Evolutionary conservation across 768 basidiomycete genomes (phyloP), one percentile per base, ranked within the genome.

Genomic region (Scleroderma bovista): DNA sequence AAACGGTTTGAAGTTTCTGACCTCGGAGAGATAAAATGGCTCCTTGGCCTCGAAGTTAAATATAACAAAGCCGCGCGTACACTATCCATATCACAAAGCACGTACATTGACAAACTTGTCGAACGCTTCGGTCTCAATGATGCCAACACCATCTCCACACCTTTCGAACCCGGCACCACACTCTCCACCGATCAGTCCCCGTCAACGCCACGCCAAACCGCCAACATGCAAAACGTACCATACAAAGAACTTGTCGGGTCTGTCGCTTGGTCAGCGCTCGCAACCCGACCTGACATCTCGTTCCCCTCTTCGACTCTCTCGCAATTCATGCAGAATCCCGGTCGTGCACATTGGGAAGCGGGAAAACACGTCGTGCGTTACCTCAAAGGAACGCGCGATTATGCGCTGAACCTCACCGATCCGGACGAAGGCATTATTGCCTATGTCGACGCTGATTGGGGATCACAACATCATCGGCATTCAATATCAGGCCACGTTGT

Each of bases 11-110:
- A 72, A 10, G 62, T 71, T 2, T 67, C 62, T 0, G 58, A 61
- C 23, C 43, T 74, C 9, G n/a, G 24, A 4, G 16, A 24, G 13
- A 26, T 43, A 29, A 54, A 39, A 20, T 64, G 60, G 53, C 52
- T 73, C 10, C 52, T 74, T 9, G 69, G 70, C 7, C 58, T 72
- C 20, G 58, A 67, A 32, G 48, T 75, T 16, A 45, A 46, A 0
- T 55, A 59, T 3, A 50, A 64, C 44, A 16, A 46, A 1, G 19
- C 53, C 6, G 26, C 50, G 7, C 55, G 59, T 9, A 48, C 52
- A 3, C 52, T 74, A 10, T 53, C 61, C 15, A 44, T 72, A 8
- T 63, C 51, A 5, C 70, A 69, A 42, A 44, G 48, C 0, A 53
- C 54, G 11, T 72, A 68, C 36, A 59, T 73, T 13, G 48, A 61